These are phyloP conservation scores for Myochromella boudieri DNA, from an alignment of 768 basidiomycete genomes.

Conservation along the genomic window DNA sequence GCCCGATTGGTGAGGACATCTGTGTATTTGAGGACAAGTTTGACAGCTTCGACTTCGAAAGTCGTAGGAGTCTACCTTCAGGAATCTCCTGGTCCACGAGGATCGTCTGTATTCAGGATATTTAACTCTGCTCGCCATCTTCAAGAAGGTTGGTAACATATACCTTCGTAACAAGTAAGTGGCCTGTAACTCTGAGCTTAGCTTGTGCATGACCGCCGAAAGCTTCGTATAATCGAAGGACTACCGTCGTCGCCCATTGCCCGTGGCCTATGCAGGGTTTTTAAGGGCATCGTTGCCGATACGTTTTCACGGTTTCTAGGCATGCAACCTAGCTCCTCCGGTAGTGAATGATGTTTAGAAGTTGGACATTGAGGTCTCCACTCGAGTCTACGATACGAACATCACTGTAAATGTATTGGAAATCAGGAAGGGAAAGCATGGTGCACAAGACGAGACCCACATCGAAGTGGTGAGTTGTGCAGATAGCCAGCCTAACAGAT, in stretches of 20 bases:
- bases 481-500: slow-evolving; percentile 83
- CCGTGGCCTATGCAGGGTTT: too few species aligned
- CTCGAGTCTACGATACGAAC: slow-evolving; percentile 29
- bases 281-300: slow-evolving; percentile 88
- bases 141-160: slow-evolving; percentile 82
- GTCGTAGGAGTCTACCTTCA: slow-evolving; percentile 73
- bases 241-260: slow-evolving; percentile 56
- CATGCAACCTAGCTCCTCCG: slow-evolving; percentile 77
- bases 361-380: slow-evolving; percentile 27
- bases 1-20: slow-evolving; percentile 3
- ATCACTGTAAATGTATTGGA: slow-evolving; percentile 21
- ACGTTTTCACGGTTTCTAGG: slow-evolving; percentile 93
- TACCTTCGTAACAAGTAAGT: slow-evolving; percentile 59
- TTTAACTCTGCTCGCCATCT: slow-evolving; percentile 57
- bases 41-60: slow-evolving; percentile 92
- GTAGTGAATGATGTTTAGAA: slow-evolving; percentile 60
- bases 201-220: slow-evolving; percentile 87
- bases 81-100: slow-evolving; percentile 20
- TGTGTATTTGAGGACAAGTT: slow-evolving; percentile 42
- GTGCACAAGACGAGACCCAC: slow-evolving; percentile 35
- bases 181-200: slow-evolving; percentile 51
- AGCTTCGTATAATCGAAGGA: slow-evolving; percentile 91
- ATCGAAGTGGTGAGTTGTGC: slow-evolving; percentile 79
- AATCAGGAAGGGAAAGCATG: neutral
- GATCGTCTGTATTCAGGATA: slow-evolving; percentile 29